phyloP scores from a whole-genome alignment of 1,284 basidiomycete species.

The Waitea zeae region DNA sequence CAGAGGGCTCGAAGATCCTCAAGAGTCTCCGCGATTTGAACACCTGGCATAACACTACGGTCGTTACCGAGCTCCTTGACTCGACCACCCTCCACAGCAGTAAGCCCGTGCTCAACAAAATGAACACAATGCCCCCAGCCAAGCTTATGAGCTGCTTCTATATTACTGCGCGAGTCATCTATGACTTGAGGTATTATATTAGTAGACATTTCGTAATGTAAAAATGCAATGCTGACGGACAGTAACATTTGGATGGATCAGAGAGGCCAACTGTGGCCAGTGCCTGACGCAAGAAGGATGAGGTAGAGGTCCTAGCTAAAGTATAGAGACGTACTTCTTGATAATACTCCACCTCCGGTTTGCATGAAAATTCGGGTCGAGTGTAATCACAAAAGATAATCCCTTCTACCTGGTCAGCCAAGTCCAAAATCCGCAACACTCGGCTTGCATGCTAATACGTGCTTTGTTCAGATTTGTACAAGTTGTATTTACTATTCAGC shows the following conservation, averaged over 20 bases:
- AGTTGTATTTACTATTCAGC: no score
- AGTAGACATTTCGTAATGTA: no score
- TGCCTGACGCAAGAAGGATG: no score
- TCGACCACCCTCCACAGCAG: conserved; percentile 42
- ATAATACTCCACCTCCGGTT: conserved; percentile 65
- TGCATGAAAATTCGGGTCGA: conserved; percentile 57
- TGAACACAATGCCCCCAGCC: conserved; percentile 61
- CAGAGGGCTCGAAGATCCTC: conserved; percentile 51
- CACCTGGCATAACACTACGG: conserved; percentile 14
- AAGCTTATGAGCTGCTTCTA: conserved; percentile 41
- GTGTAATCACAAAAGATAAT: conserved; percentile 73
- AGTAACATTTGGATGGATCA: conserved; percentile 53
- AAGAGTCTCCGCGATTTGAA: conserved; percentile 30
- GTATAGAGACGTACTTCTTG: conserved; percentile 23
- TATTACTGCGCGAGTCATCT: conserved; percentile 56
- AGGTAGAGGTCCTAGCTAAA: no score
- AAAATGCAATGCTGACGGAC: no score
- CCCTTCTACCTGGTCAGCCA: conserved; percentile 66
- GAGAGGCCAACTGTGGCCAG: conserved; percentile 36
- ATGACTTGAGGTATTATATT: no score
- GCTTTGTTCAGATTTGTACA: conserved; percentile 1
- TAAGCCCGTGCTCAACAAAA: conserved; percentile 51
- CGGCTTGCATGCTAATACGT: conserved; percentile 61
- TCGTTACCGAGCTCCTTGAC: conserved; percentile 31
- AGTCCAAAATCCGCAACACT: conserved; percentile 56